Evolutionary conservation across 148 eudicot species (phyloP).

Genomic region (Vaccinium darrowii): DNA sequence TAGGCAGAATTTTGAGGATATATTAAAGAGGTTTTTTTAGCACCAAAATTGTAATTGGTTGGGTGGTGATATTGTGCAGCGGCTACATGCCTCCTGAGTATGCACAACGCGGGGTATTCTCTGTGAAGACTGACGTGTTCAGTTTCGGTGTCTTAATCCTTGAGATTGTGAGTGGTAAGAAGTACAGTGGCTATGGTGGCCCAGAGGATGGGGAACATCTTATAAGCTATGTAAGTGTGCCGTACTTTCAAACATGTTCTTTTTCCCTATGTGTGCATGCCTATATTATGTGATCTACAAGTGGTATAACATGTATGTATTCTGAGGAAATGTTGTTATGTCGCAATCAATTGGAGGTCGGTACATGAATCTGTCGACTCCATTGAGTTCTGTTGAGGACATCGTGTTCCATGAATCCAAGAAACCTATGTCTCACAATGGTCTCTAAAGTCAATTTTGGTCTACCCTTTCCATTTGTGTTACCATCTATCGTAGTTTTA

Average conservation of each 20-base stretch:
- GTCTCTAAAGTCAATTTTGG: conserved; percentile 29
- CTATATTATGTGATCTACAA: neutral
- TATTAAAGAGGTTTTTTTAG: neutral
- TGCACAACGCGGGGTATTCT: conserved; percentile 29
- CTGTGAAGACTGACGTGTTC: conserved; percentile 44
- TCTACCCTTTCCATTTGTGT: no score
- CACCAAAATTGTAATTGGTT: neutral
- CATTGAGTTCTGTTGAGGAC: no score
- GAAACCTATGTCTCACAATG: conserved; percentile 43
- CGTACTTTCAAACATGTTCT: neutral
- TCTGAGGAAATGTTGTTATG: neutral
- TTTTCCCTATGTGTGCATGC: neutral
- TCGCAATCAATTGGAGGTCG: neutral
- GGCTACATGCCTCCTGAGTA: conserved; percentile 54
- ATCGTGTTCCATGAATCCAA: no score
- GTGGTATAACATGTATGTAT: neutral
- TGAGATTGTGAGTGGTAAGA: conserved; percentile 47
- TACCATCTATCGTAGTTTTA: no score
- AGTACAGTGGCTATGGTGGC: conserved; percentile 14
- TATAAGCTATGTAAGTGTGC: conserved; percentile 32
- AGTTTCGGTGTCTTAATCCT: conserved; percentile 41
- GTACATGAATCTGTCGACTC: no score
- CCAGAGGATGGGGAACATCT: conserved; percentile 24
- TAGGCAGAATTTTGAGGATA: neutral
- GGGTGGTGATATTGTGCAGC: neutral